These are phyloP conservation scores for Aspergillus sp. DNA, from an alignment of 2,329 filamentous ascomycete species.

Conservation along the genomic window DNA sequence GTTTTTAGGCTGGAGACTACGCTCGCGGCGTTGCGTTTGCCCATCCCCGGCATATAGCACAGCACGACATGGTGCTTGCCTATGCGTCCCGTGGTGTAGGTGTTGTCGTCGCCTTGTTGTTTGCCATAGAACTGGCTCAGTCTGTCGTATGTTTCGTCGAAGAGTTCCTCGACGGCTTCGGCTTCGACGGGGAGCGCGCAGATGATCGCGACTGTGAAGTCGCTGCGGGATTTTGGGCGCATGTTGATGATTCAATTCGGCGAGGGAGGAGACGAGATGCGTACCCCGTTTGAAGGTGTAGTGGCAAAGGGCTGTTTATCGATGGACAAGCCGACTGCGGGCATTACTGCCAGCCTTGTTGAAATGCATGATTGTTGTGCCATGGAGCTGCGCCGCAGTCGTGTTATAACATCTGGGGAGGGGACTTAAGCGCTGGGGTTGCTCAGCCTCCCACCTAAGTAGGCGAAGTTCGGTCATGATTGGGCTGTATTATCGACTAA, in stretches of 20 bases:
- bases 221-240: background rate
- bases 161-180: background rate
- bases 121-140: background rate
- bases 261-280: no score
- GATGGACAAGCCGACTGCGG: no score
- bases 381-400: no score
- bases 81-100: conserved; percentile 4
- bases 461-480: no score
- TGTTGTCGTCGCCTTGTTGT: conserved; percentile 5
- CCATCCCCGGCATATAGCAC: conserved; percentile 8
- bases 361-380: no score
- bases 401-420: no score
- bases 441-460: no score
- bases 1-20: conserved; percentile 1
- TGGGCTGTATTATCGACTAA: no score
- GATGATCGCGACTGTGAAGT: conserved; percentile 3
- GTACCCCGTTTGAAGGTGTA: no score
- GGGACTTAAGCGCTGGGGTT: no score
- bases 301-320: no score
- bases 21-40: conserved; percentile 4
- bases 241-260: background rate
- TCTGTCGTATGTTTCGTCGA: background rate
- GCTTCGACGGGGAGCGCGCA: background rate
- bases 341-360: no score
- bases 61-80: conserved; percentile 8